Conservation (phyloP, 2,329 filamentous ascomycete species). For the Phialophora macrospora region DNA sequence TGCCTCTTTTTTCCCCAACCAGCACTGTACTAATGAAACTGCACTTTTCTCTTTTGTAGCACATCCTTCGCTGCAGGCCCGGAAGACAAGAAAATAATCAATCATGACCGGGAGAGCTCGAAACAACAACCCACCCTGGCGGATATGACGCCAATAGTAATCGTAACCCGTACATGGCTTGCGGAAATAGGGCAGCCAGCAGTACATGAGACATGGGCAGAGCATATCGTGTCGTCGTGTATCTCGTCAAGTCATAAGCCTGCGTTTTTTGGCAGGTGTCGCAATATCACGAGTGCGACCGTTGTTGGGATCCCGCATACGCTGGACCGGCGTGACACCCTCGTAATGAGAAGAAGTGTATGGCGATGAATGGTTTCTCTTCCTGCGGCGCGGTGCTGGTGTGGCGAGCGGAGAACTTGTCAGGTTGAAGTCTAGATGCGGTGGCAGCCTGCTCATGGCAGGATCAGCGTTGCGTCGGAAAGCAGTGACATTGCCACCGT, state of each 20-base stretch:
- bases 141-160: conserved; percentile 24
- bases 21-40: not conserved
- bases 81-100: not conserved
- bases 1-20: not conserved
- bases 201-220: conserved; percentile 24
- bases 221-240: conserved; percentile 29
- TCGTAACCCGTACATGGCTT: conserved; percentile 30
- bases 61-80: not conserved
- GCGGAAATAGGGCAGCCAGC: conserved; percentile 14
- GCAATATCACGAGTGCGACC: conserved; percentile 31
- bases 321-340: conserved; percentile 39
- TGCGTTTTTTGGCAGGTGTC: conserved; percentile 35
- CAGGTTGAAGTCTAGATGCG: conserved; percentile 45
- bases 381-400: conserved; percentile 32
- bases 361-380: conserved; percentile 36
- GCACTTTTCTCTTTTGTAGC: not conserved
- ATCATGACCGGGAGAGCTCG: not conserved
- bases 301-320: conserved; percentile 37
- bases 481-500: conserved; percentile 73
- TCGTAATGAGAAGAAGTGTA: conserved; percentile 40
- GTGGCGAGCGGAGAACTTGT: conserved; percentile 35
- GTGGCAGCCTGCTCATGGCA: conserved; percentile 51
- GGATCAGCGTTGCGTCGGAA: conserved; percentile 67
- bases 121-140: conserved; percentile 12
- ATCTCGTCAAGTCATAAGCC: conserved; percentile 35